These are phyloP conservation scores for Polygonum aviculare DNA, from an alignment of 148 eudicot genomes.

Conservation along the genomic window DNA sequence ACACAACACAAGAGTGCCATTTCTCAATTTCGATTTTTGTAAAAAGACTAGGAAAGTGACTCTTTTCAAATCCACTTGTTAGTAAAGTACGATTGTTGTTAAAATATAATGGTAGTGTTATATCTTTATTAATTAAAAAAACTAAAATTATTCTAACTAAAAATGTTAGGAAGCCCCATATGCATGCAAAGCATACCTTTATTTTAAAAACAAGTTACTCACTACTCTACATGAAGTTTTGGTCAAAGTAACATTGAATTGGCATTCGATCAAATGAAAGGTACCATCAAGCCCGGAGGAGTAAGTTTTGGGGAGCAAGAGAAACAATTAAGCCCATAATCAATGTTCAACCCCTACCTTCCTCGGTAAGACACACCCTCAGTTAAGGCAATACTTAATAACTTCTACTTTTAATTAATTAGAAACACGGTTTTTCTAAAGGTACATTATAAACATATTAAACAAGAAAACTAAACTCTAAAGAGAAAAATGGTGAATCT, in stretches of 20 bases:
- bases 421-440: background rate
- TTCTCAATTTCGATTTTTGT: background rate
- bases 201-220: background rate
- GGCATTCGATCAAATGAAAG: background rate
- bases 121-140: no score
- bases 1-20: background rate
- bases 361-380: background rate
- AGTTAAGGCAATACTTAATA: background rate
- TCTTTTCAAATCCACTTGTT: background rate
- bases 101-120: no score
- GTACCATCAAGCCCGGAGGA: background rate
- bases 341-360: background rate
- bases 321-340: background rate
- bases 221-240: background rate
- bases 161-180: no score
- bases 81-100: no score
- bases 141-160: no score
- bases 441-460: no score
- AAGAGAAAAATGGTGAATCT: no score
- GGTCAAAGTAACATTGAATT: slow-evolving; percentile 5
- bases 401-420: background rate
- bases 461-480: no score
- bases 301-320: background rate
- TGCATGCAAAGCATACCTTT: no score
- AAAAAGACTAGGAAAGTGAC: background rate